These are phyloP conservation scores for Aureobasidium zeae DNA, from an alignment of 2,329 filamentous ascomycete species.

Conservation along the genomic window DNA sequence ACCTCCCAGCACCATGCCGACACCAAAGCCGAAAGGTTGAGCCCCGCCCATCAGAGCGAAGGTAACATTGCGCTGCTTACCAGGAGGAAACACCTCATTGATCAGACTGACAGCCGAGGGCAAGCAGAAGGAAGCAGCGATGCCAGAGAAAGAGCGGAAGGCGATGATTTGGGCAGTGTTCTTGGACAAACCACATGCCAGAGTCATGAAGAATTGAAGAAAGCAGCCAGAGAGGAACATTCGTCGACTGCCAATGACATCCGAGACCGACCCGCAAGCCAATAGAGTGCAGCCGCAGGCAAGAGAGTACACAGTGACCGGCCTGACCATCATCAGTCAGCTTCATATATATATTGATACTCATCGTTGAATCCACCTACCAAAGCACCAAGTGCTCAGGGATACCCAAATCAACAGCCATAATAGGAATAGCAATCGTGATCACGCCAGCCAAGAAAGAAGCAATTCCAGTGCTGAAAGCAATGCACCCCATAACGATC, in stretches of 20 bases:
- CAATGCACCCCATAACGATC: constrained; percentile 22
- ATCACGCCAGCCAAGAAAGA: constrained; percentile 32
- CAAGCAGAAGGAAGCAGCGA: constrained; percentile 23
- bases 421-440: constrained; percentile 35
- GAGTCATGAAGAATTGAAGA: constrained; percentile 35
- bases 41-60: constrained; percentile 44
- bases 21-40: constrained; percentile 43
- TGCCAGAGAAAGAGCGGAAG: constrained; percentile 17
- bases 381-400: constrained; percentile 22
- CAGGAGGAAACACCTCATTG: constrained; percentile 35
- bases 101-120: constrained; percentile 43
- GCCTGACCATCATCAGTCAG: constrained; percentile 20
- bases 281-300: constrained; percentile 43
- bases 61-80: constrained; percentile 42
- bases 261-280: constrained; percentile 41
- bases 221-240: constrained; percentile 41
- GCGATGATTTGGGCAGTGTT: constrained; percentile 24
- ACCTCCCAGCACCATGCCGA: constrained; percentile 45
- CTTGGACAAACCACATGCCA: constrained; percentile 34
- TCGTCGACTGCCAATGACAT: constrained; percentile 40
- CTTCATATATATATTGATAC: too few species aligned
- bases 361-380: constrained; percentile 18
- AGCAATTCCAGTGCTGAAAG: constrained; percentile 22
- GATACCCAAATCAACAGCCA: constrained; percentile 31
- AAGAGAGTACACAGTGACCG: constrained; percentile 26